These are phyloP conservation scores for Carex scoparia DNA, from an alignment of 176 grass and related monocot genomes.

Conservation along the genomic window DNA sequence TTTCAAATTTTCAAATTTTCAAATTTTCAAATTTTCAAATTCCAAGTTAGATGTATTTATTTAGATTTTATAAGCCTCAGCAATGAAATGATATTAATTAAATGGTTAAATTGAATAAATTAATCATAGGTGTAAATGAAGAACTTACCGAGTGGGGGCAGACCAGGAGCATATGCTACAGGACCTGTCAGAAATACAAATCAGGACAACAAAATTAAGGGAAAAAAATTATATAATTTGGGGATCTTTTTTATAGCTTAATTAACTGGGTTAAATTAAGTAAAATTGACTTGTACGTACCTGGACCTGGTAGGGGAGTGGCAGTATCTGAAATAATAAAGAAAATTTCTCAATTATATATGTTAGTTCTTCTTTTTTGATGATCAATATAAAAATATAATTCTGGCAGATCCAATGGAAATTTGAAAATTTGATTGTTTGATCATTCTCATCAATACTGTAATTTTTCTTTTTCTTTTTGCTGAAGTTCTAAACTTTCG, in stretches of 20 bases:
- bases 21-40: not conserved
- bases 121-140: not conserved
- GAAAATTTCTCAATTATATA: not conserved
- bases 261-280: not conserved
- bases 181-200: conserved; percentile 28
- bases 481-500: too few relatives aligned
- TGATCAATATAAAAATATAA: not conserved
- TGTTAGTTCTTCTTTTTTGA: not conserved
- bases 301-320: conserved; percentile 35
- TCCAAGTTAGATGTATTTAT: not conserved
- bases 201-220: not conserved
- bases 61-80: not conserved
- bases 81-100: not conserved
- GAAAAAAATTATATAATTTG: not conserved
- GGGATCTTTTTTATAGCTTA: not conserved
- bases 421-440: too few relatives aligned
- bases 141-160: conserved; percentile 54
- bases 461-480: too few relatives aligned
- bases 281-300: conserved; percentile 24
- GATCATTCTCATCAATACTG: too few relatives aligned
- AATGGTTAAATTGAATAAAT: not conserved
- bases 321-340: conserved; percentile 46
- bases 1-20: too few relatives aligned
- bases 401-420: not conserved
- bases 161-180: conserved; percentile 32